Percentiles rank a stretch among this genome's conserved stretches.
Conservation (phyloP, 2,329 filamentous ascomycete genomes). For the Xylaria sp. region DNA sequence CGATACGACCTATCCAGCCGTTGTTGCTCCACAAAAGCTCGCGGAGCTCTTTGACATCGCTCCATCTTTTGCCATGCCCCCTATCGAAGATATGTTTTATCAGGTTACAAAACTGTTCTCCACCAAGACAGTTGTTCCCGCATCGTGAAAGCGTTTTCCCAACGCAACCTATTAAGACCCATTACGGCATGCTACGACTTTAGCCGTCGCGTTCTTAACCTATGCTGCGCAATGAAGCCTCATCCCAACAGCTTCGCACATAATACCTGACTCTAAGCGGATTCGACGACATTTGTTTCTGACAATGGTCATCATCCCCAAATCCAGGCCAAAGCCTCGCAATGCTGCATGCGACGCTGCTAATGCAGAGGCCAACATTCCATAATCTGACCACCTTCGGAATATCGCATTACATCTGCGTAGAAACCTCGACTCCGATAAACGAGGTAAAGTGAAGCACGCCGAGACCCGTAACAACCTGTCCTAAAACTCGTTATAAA, state of each 20-base stretch:
- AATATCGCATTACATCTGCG: not conserved
- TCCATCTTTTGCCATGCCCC: conserved; percentile 74
- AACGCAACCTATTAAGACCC: not conserved
- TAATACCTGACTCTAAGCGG: not conserved
- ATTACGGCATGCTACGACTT: not conserved
- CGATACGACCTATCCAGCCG: conserved; percentile 64
- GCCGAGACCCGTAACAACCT: not conserved
- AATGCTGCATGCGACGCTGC: not conserved
- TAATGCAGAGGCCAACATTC: not conserved
- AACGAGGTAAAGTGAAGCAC: not conserved
- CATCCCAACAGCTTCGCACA: not conserved
- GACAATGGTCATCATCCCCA: not conserved
- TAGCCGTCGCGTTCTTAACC: not conserved
- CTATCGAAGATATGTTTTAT: conserved; percentile 80
- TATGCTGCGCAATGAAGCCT: too few relatives aligned
- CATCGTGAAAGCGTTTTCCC: conserved; percentile 33
- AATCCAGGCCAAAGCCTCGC: not conserved
- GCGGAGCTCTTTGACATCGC: conserved; percentile 76
- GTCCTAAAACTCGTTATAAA: not conserved
- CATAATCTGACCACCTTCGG: too few relatives aligned
- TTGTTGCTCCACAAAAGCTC: conserved; percentile 75
- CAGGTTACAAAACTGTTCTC: conserved; percentile 74
- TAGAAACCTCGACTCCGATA: not conserved
- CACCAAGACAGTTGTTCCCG: conserved; percentile 59
- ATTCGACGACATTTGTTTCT: not conserved